Percentiles rank a stretch among this genome's conserved stretches.
phyloP scores from a whole-genome alignment of 2,329 filamentous ascomycete genomes.

The Orbilia javanica region DNA sequence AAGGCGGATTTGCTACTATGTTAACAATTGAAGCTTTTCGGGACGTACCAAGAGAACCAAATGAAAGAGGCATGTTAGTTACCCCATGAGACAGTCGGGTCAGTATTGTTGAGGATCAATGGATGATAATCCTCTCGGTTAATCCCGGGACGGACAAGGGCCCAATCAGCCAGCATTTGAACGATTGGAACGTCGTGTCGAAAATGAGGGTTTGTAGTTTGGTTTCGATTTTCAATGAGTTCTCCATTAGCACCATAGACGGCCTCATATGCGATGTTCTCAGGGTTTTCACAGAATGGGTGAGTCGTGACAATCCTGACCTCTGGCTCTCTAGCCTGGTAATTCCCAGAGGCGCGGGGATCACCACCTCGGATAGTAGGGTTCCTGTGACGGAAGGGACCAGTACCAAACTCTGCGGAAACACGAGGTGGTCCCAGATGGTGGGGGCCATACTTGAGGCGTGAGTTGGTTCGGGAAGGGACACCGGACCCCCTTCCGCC shows the following conservation, averaged over 20 bases:
- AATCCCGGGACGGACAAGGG: background rate
- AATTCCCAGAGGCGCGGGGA: too few relatives aligned
- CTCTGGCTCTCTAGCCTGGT: background rate
- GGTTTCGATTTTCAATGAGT: background rate
- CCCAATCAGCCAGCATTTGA: background rate
- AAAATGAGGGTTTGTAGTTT: background rate
- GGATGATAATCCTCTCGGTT: background rate
- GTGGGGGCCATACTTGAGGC: too few relatives aligned
- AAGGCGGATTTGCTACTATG: background rate
- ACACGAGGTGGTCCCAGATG: background rate
- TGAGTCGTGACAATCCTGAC: background rate
- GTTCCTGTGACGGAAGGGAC: background rate
- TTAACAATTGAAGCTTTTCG: background rate
- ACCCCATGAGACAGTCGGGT: background rate
- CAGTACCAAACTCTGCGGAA: background rate
- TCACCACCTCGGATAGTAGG: background rate
- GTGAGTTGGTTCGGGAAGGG: background rate
- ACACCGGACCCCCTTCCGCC: background rate
- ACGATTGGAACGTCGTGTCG: background rate
- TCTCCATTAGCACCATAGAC: background rate
- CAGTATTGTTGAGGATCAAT: background rate
- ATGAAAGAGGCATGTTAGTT: background rate
- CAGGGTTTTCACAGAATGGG: background rate
- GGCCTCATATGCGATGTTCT: background rate
- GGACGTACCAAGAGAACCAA: background rate